Base-by-base conservation (phyloP, 768 basidiomycete species). In the Dioszegia crocea region DNA sequence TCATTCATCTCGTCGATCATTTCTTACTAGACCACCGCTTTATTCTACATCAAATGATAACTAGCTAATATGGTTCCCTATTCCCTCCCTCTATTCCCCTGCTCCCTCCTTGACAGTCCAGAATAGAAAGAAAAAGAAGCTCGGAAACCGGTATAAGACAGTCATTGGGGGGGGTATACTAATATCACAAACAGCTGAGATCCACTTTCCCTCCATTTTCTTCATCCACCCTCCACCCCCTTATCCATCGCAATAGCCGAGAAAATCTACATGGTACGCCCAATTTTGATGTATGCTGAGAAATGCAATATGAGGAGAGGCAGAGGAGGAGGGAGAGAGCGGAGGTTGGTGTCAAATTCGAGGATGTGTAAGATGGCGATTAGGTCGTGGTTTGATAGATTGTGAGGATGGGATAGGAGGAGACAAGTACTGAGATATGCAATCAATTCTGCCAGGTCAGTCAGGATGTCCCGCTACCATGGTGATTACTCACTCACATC, bases 131-230 rank as follows among this genome's bases (percentile, higher is more conserved):
- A 8, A 43, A 43, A 17, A 43, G 40, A 43, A 10, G 40, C 8
- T 6, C 14, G 33, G 33, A 6, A 17, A 43, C 5, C 6, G n/a
- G n/a, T 43, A 43, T 17, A 19, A 17, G 40, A 43, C 8, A 19
- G 21, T 8, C 5, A 43, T 8, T 5, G 11, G 14, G 24, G 4
- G 27, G 51, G 51, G 17, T 53, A 53, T 53, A 53, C 51, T 53
- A 53, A 40, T 53, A 40, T 39, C 51, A 53, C 51, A 53, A 53
- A 53, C 51, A 53, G 38, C 19, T 39, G 14, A 23, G 17, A 27
- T 39, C 24, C 6, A 4, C 49, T 12, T 29, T 53, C 39, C 36
- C 23, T 40, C 38, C 45, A 5, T 24, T 24, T 12, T 12, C 21
- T 11, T 24, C 45, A 46, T 24, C 19, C 45, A 43, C n/a, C 5